Evolutionary conservation across 192 early-diverging fungal genomes (phyloP).

Genomic region (Umbelopsis isabellina): DNA sequence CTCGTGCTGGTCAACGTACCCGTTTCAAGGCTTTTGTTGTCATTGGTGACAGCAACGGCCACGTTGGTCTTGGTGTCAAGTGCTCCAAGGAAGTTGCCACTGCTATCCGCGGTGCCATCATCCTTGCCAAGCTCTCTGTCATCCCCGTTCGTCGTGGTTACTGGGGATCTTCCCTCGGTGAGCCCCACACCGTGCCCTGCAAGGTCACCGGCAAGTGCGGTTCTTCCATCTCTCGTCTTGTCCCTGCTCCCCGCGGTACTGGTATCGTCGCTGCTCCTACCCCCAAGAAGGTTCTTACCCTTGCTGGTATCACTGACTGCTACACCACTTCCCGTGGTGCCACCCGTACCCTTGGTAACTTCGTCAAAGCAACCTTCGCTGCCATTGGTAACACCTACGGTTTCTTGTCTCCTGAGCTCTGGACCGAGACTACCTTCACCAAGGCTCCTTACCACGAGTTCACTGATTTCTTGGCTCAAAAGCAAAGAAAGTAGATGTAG

Average conservation of each 20-base stretch:
- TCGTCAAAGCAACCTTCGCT: slow-evolving; percentile 97
- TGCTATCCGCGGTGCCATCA: slow-evolving; percentile 97
- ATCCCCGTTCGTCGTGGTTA: slow-evolving; percentile 97
- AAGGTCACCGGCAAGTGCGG: slow-evolving; percentile 98
- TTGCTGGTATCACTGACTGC: slow-evolving; percentile 96
- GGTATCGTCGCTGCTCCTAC: slow-evolving; percentile 96
- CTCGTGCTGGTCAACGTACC: slow-evolving; percentile 98
- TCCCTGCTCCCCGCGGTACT: slow-evolving; percentile 98
- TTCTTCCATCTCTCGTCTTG: slow-evolving; percentile 86
- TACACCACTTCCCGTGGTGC: slow-evolving; percentile 95
- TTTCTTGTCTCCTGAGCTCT: slow-evolving; percentile 96
- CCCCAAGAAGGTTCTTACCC: slow-evolving; percentile 94
- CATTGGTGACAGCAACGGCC: slow-evolving; percentile 96
- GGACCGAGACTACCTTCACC: slow-evolving; percentile 86
- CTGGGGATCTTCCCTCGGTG: slow-evolving; percentile 95
- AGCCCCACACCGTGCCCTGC: slow-evolving; percentile 95
- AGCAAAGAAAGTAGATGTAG: slow-evolving; percentile 31
- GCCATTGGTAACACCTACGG: slow-evolving; percentile 96
- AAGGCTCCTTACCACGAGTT: slow-evolving; percentile 89
- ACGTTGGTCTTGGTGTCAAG: slow-evolving; percentile 99
- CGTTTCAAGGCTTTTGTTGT: slow-evolving; percentile 99
- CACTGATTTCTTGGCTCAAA: slow-evolving; percentile 71
- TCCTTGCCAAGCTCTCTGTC: slow-evolving; percentile 97
- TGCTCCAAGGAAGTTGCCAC: slow-evolving; percentile 99
- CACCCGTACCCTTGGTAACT: slow-evolving; percentile 98